These are phyloP conservation scores for Cutaneotrichosporon sp. DNA, from an alignment of 1,284 basidiomycete species.

Conservation along the genomic window DNA sequence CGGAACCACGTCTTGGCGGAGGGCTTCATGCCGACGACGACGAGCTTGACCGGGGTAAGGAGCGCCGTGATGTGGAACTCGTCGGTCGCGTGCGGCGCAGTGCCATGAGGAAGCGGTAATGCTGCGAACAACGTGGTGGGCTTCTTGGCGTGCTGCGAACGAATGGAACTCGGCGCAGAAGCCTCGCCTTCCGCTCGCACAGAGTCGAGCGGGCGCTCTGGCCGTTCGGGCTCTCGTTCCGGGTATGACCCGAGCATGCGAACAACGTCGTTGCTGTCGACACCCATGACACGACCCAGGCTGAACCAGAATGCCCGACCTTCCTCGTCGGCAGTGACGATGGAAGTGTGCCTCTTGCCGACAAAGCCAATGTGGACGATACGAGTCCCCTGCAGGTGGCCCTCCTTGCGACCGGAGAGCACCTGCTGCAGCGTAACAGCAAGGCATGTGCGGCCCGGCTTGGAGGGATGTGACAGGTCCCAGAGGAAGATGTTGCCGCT, in stretches of 20 bases:
- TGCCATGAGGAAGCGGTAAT: conserved; percentile 80
- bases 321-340: conserved; percentile 86
- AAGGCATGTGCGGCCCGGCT: conserved; percentile 50
- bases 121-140: conserved; percentile 72
- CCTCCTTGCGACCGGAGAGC: conserved; percentile 86
- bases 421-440: conserved; percentile 51
- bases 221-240: conserved; percentile 53
- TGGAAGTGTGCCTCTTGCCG: conserved; percentile 89
- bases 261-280: conserved; percentile 92
- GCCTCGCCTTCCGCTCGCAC: not conserved
- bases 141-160: conserved; percentile 52
- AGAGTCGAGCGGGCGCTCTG: conserved; percentile 1
- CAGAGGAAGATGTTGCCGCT: conserved; percentile 85
- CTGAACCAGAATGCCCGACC: conserved; percentile 96
- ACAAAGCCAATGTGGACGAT: conserved; percentile 88
- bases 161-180: conserved; percentile 21
- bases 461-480: conserved; percentile 68
- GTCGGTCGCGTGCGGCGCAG: conserved; percentile 74
- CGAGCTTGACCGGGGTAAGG: conserved; percentile 84
- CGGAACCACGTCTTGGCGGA: conserved; percentile 91
- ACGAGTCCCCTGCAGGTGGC: conserved; percentile 82
- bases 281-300: conserved; percentile 90
- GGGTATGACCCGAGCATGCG: conserved; percentile 92
- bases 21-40: conserved; percentile 91
- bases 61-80: conserved; percentile 81